Evolutionary conservation across 192 early-diverging fungal species (phyloP), one percentile per base, ranked within the genome.

Genomic region (Gonapodya prolifera): DNA sequence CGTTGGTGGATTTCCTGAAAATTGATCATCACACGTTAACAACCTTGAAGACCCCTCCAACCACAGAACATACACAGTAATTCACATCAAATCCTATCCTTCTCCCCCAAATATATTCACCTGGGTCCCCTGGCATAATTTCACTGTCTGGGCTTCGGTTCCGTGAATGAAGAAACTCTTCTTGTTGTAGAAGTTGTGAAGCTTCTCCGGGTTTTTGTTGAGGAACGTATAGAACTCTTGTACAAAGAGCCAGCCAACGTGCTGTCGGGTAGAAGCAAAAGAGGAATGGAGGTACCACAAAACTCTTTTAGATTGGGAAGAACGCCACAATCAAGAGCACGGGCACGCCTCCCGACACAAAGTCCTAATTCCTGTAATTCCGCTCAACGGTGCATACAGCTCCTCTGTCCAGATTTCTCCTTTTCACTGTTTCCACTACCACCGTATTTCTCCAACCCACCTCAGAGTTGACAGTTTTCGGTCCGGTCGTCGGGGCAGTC

Each of bases 171-270:
- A 91, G 33, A 84, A 87, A 13, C 95, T 96, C 78, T 93, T 87
- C 79, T 91, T 92, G 80, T 89, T 92, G 87, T 96, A 98, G 83
- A 96, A 96, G 79, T 84, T 87, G 85, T 95, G 91, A 30, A 98
- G 87, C 69, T 87, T 84, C 34, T 85, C 75, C 33, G 95, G 95
- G 18, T 93, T 89, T 79, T 90, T 91, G 87, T 94, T 94, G 81
- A 98, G 83, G 80, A 94, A 91, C 34, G 92, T 95, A 84, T 98
- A 98, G 83, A 96, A 98, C 81, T 96, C 91, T 81, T 92, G 91
- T 73, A 94, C 96, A 86, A 98, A 98, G 79, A 96, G 88, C 92
- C 92, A 92, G 33, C 95, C 95, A 70, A 98, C 89, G 79, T 96
- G 91, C 34, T n/a, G n/a, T n/a, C n/a, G n/a, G n/a, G n/a, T n/a